These are phyloP conservation scores for Uncinocarpus reesii DNA, from an alignment of 2,329 filamentous ascomycete genomes.

Conservation along the genomic window DNA sequence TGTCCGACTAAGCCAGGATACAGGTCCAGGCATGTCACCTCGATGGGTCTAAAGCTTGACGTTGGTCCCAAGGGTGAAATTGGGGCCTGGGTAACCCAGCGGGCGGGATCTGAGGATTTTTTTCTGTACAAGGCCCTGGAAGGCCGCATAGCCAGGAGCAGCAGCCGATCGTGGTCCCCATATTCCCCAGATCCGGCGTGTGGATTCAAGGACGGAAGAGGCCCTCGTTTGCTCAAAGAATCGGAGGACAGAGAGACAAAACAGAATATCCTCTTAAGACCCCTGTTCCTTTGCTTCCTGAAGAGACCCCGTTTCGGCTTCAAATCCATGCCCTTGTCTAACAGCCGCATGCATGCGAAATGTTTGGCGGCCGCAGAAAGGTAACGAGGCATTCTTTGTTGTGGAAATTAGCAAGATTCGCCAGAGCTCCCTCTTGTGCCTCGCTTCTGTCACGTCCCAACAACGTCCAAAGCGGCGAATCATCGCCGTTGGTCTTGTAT, in stretches of 20 bases:
- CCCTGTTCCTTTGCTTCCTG: not conserved
- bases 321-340: not conserved
- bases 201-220: not conserved
- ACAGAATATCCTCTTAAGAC: not conserved
- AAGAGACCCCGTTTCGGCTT: not conserved
- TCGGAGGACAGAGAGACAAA: not conserved
- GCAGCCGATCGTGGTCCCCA: not conserved
- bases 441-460: too few relatives aligned
- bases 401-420: not conserved
- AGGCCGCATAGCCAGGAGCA: not conserved
- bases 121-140: not conserved
- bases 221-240: not conserved
- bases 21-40: not conserved
- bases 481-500: too few relatives aligned
- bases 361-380: not conserved
- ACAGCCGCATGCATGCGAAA: conserved; percentile 9
- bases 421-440: too few relatives aligned
- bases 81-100: conserved; percentile 7
- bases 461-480: too few relatives aligned
- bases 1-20: conserved; percentile 3
- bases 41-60: not conserved
- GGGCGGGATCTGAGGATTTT: not conserved
- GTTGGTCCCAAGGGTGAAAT: not conserved
- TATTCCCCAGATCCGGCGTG: not conserved
- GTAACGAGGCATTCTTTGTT: not conserved